Conservation (phyloP, 352 stramenopile species). For the Thraustochytrium striatum region DNA sequence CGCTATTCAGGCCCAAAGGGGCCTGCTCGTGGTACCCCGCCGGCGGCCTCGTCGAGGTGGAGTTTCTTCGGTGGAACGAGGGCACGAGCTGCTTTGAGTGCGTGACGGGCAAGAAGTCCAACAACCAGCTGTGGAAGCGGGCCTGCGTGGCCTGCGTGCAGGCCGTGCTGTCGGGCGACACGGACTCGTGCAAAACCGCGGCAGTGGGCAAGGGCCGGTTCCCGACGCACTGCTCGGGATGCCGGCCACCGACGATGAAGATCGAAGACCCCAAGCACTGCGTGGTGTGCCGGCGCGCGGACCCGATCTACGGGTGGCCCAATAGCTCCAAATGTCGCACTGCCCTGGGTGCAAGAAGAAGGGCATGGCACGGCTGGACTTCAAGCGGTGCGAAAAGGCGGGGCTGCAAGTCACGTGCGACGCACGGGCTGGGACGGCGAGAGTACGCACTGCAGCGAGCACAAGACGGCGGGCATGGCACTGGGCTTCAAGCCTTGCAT, state of each 20-base stretch:
- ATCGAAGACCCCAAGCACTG: background rate
- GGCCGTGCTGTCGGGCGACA: background rate
- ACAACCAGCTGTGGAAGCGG: conserved; percentile 12
- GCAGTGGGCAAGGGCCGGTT: conserved; percentile 9
- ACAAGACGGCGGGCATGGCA: conserved; percentile 14
- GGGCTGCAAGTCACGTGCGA: conserved; percentile 7
- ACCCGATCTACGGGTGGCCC: conserved; percentile 24
- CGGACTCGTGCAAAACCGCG: conserved; percentile 6
- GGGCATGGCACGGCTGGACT: conserved; percentile 13
- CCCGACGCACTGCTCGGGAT: conserved; percentile 28
- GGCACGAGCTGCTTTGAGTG: background rate
- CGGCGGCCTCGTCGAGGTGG: background rate
- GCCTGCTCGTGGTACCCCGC: conserved; percentile 11
- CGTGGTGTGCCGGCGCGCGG: background rate
- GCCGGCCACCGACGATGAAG: conserved; percentile 7
- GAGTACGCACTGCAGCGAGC: conserved; percentile 22
- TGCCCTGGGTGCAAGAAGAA: conserved; percentile 14
- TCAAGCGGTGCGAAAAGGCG: background rate
- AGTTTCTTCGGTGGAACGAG: background rate
- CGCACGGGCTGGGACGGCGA: background rate
- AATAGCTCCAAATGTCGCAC: conserved; percentile 42
- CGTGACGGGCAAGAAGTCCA: background rate
- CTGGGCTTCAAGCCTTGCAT: conserved; percentile 24
- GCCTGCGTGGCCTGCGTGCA: conserved; percentile 30
- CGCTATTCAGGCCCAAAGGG: background rate